Evolutionary conservation across 106 monocot species (phyloP), one percentile per base, ranked within the genome.

Genomic region (Xerophyta viscosa): DNA sequence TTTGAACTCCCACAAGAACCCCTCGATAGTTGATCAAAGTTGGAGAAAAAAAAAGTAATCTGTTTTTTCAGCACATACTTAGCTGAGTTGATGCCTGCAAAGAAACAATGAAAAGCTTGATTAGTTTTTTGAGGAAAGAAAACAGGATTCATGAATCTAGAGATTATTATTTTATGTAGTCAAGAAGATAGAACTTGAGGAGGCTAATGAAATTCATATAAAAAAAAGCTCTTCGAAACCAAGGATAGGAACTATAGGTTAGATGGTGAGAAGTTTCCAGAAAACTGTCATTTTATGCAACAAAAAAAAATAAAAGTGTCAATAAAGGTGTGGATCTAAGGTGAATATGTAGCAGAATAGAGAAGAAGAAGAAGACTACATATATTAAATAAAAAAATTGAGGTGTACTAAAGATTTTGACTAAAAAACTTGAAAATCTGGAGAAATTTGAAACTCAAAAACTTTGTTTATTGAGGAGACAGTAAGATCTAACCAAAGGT

Each of bases 261-360:
- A 28, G 47, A 29, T 51, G 48, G n/a, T 6, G 5, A 51, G 69
- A 69, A 45, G 22, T 55, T 57, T 20, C 51, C 11, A 29, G 65
- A 64, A n/a, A n/a, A 44, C 54, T 69, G 25, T 86, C 63, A 86
- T 86, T 84, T 79, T 75, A 84, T 84, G 84, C 71, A 63, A 63
- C 54, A 20, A 71, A 46, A 24, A 14, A 51, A n/a, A n/a, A 15
- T 17, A 31, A 30, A 13, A 4, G n/a, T 39, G 20, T 0, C 27
- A 13, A 28, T 52, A 31, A 37, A 44, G 37, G 7, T 22, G 37
- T 19, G 8, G 23, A 41, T 20, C 56, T 25, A 21, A 13, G 56
- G 17, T 15, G 37, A 26, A 13, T 57, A 10, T 15, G 8, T 24
- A 41, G 41, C 22, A 56, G 13, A 41, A 15, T 37, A 28, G 11